A percentile compares a stretch with the other conserved stretches of the same genome.
phyloP scores from a whole-genome alignment of 2,329 filamentous ascomycete species.

The Colletotrichum graminicola region DNA sequence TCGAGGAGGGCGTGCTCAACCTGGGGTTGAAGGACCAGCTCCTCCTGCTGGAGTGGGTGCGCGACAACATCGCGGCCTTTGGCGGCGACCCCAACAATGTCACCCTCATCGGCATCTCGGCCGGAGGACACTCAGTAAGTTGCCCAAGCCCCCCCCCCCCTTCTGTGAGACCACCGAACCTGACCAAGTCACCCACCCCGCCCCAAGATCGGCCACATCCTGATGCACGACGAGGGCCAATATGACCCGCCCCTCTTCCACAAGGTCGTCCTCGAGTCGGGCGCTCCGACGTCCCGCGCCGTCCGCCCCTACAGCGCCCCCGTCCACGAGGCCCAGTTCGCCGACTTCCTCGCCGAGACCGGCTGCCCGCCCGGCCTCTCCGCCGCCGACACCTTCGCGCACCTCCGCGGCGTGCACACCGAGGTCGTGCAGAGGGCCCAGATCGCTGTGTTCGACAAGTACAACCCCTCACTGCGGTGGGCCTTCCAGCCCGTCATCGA shows the following conservation, averaged over 20 bases:
- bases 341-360: conserved; percentile 65
- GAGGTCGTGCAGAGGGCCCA: conserved; percentile 56
- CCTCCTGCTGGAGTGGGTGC: conserved; percentile 71
- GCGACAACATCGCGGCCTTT: conserved; percentile 69
- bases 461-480: conserved; percentile 63
- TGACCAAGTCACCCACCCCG: conserved; percentile 4
- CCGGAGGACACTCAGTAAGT: conserved; percentile 70
- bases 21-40: conserved; percentile 74
- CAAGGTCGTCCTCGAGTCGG: conserved; percentile 69
- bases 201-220: conserved; percentile 73
- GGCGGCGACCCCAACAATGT: conserved; percentile 70
- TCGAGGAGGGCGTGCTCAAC: conserved; percentile 70
- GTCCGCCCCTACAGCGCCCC: conserved; percentile 67
- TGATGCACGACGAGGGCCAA: conserved; percentile 57
- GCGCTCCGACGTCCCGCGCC: conserved; percentile 66
- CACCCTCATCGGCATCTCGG: conserved; percentile 72
- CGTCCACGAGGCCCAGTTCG: conserved; percentile 67
- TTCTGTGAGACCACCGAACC: not conserved
- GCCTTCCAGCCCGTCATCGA: conserved; percentile 80
- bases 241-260: conserved; percentile 60
- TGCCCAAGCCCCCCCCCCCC: not conserved
- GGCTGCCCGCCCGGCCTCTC: conserved; percentile 61
- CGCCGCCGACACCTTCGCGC: conserved; percentile 63
- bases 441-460: conserved; percentile 57
- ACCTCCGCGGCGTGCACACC: conserved; percentile 60